These are phyloP conservation scores for Paraphaeosphaeria minitans DNA, from an alignment of 2,329 filamentous ascomycete species.

Conservation along the genomic window DNA sequence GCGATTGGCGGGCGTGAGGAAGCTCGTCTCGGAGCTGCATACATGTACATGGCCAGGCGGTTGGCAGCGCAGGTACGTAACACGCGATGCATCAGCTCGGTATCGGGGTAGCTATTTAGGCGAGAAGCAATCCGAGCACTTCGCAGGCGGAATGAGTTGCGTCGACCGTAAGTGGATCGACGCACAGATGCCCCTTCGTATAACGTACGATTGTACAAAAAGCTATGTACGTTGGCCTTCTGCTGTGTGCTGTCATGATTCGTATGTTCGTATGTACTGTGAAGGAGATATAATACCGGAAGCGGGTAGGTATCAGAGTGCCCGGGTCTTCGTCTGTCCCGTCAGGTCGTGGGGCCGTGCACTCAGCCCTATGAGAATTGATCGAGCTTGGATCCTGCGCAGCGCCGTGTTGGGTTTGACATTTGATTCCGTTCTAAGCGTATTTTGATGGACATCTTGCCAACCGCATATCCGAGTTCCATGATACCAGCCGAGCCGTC, in stretches of 20 bases:
- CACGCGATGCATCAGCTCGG: not conserved
- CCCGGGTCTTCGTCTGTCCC: not conserved
- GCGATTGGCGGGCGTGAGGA: not conserved
- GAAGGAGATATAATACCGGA: not conserved
- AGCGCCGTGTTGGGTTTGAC: not conserved
- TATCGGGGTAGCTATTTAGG: not conserved
- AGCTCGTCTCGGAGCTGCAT: not conserved
- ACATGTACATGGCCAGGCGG: not conserved
- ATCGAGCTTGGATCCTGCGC: not conserved
- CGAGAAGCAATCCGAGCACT: not conserved
- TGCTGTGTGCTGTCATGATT: not conserved
- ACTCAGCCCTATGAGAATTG: not conserved
- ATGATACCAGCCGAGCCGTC: not conserved
- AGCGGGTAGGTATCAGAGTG: not conserved
- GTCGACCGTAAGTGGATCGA: not conserved
- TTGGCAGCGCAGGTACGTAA: conserved; percentile 8
- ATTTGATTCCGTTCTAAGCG: not conserved
- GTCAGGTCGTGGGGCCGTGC: not conserved
- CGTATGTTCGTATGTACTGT: not conserved
- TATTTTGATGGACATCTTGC: not conserved
- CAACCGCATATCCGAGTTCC: not conserved
- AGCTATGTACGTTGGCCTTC: not conserved
- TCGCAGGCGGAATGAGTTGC: not conserved
- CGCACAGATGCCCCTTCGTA: not conserved
- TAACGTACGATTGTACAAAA: not conserved